Evolutionary conservation across 2,329 filamentous ascomycete genomes (phyloP).

Genomic region (Diplocarpon rosae): DNA sequence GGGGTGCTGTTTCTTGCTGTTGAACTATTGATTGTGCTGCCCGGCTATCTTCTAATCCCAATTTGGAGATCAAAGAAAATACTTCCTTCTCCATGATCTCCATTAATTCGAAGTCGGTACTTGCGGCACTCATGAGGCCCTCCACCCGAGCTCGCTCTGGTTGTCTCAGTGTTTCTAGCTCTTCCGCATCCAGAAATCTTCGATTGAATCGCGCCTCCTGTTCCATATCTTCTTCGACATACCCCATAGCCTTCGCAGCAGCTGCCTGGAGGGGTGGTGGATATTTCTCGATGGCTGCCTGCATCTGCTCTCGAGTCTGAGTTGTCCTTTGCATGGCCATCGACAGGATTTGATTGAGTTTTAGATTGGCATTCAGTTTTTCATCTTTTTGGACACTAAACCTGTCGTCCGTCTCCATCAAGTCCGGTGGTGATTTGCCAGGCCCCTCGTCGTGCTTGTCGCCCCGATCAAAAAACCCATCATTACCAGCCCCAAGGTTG

Average conservation of each 20-base stretch:
- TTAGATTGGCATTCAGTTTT: constrained; percentile 10
- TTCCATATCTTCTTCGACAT: constrained; percentile 8
- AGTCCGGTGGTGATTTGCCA: too few relatives aligned
- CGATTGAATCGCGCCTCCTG: constrained; percentile 1
- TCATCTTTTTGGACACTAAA: too few relatives aligned
- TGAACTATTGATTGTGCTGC: not conserved
- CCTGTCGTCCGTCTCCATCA: too few relatives aligned
- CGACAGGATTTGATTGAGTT: constrained; percentile 16
- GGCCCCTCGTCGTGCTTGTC: too few relatives aligned
- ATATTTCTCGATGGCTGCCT: constrained; percentile 19
- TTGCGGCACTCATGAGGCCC: constrained; percentile 39
- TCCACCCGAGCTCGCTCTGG: constrained; percentile 43
- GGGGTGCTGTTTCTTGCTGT: not conserved
- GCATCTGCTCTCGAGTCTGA: constrained; percentile 10
- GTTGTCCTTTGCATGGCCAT: constrained; percentile 5
- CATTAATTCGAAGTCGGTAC: constrained; percentile 57
- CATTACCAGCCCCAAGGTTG: not conserved
- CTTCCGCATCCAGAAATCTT: constrained; percentile 1
- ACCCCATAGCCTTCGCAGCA: constrained; percentile 25
- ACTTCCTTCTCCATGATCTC: constrained; percentile 54
- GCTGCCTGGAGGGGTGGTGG: constrained; percentile 23
- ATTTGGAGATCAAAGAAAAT: constrained; percentile 45
- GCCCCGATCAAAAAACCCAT: too few relatives aligned
- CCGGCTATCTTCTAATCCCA: constrained; percentile 38
- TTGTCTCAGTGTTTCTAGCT: constrained; percentile 24